Base-by-base conservation (phyloP, 1,284 basidiomycete genomes). In the Apiotrichum porosum region DNA sequence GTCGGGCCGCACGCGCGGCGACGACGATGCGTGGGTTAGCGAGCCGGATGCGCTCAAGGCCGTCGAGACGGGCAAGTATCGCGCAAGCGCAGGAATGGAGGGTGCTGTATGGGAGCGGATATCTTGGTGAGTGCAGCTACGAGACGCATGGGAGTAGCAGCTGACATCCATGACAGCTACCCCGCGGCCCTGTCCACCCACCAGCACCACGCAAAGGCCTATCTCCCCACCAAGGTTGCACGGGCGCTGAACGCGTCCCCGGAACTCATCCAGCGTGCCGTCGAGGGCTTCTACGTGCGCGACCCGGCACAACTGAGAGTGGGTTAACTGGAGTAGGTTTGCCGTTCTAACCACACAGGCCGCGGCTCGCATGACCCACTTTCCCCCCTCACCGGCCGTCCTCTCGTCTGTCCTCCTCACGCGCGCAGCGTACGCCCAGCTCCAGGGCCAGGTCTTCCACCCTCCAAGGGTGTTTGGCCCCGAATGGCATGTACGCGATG, bases 251-350 rank as follows among this genome's bases (percentile, higher is more conserved):
- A 75, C 12, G 69, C 75, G 8, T 76, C 83, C 52, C 85, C 86
- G 0, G 75, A 80, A 5, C 78, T 98, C 17, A 77, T 93, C 12
- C 88, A 95, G 60, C 84, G 82, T 60, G 88, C 92, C 0, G 80
- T 87, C 3, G 89, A 92, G 69, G 81, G 86, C 0, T 97, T 97
- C 71, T 94, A 95, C 66, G 93, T 91, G 1, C 81, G 92, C 45
- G 93, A 95, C 74, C 85, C 85, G 1, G 77, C 86, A 4, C 88
- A 91, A 68, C 76, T 97, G 46, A 82, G 89, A 36, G 90, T 93
- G 67, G 66, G 83, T 71, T 9, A 33, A 21, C n/a, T n/a, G n/a
- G n/a, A n/a, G n/a, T n/a, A n/a, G n/a, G n/a, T n/a, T n/a, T n/a
- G 22, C 10, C 3, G 35, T 28, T 28, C 26, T 12, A 28, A 28